Evolutionary conservation across 768 basidiomycete species (phyloP).

Genomic region (Lentinula sp.): DNA sequence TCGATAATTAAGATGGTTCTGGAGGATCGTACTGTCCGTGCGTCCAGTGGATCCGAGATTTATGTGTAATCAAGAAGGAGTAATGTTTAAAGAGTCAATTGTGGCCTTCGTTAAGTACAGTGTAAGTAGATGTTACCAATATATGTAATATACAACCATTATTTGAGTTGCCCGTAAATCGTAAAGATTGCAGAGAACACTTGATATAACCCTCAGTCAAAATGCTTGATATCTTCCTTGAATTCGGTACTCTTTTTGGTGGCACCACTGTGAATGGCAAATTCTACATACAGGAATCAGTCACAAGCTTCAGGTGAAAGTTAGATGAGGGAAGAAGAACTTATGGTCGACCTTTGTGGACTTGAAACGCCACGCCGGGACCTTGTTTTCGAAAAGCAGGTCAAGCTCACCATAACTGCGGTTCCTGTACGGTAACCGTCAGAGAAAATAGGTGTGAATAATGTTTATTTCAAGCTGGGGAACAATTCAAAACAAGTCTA

Average conservation of each 20-base stretch:
- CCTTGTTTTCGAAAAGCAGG: slow-evolving; percentile 14
- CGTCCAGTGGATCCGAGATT: no score
- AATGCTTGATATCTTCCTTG: background rate
- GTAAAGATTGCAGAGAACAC: background rate
- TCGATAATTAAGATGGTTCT: no score
- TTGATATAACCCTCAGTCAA: background rate
- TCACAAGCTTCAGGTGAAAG: background rate
- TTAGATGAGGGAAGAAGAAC: background rate
- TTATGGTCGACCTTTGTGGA: slow-evolving; percentile 15
- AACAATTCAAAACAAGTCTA: no score
- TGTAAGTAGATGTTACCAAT: background rate
- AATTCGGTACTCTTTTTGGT: background rate
- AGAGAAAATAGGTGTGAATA: background rate
- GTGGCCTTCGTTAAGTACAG: background rate
- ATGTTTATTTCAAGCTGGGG: no score
- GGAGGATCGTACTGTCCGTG: no score
- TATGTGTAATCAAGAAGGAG: no score
- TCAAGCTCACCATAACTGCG: slow-evolving; percentile 16
- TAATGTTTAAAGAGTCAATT: no score
- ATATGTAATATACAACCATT: background rate
- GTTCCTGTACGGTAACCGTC: background rate
- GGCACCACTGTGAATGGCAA: background rate
- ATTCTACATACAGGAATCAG: background rate
- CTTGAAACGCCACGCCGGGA: slow-evolving; percentile 16
- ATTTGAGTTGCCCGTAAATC: background rate